These are phyloP conservation scores for Yamadazyma diddensiae DNA, from an alignment of 1,139 yeast genomes.

Conservation along the genomic window DNA sequence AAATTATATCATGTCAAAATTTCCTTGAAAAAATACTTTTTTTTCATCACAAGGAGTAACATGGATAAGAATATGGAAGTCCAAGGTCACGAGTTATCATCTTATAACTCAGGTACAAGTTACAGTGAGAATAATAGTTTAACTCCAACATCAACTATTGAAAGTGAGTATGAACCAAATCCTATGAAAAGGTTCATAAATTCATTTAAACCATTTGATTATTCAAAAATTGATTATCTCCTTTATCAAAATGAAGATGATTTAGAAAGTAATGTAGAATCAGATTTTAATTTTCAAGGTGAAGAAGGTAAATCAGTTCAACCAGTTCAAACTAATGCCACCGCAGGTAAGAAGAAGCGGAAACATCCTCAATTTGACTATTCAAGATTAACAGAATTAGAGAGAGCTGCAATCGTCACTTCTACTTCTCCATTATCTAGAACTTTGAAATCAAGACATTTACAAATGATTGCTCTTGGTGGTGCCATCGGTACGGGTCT, in stretches of 20 bases:
- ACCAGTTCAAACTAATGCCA: slow-evolving; percentile 4
- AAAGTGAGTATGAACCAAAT: slow-evolving; percentile 18
- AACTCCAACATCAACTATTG: slow-evolving; percentile 10
- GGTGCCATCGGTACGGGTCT: slow-evolving; percentile 44
- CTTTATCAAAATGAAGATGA: slow-evolving; percentile 15
- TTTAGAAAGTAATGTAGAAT: slow-evolving; percentile 7
- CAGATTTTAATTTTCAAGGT: slow-evolving; percentile 1
- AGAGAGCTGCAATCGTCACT: slow-evolving; percentile 32
- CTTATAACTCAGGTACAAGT: slow-evolving; percentile 2
- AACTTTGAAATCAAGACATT: slow-evolving; percentile 36
- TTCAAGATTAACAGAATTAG: slow-evolving; percentile 25
- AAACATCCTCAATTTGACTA: slow-evolving; percentile 30
- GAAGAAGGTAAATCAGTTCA: slow-evolving; percentile 1
- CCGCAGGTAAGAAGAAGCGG: slow-evolving; percentile 6
- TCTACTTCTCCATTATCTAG: slow-evolving; percentile 31
- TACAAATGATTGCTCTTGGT: slow-evolving; percentile 42
- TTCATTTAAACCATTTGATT: slow-evolving; percentile 28
- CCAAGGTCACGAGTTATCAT: not conserved
- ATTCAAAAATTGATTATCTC: slow-evolving; percentile 19
- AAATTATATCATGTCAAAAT: too few relatives aligned
- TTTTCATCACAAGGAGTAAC: too few relatives aligned
- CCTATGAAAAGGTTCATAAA: slow-evolving; percentile 21
- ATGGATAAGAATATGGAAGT: too few relatives aligned
- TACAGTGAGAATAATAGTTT: slow-evolving; percentile 8
- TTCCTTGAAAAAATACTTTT: too few relatives aligned